Conservation (phyloP, 306 rosid genomes). For the Benincasa hispida region DNA sequence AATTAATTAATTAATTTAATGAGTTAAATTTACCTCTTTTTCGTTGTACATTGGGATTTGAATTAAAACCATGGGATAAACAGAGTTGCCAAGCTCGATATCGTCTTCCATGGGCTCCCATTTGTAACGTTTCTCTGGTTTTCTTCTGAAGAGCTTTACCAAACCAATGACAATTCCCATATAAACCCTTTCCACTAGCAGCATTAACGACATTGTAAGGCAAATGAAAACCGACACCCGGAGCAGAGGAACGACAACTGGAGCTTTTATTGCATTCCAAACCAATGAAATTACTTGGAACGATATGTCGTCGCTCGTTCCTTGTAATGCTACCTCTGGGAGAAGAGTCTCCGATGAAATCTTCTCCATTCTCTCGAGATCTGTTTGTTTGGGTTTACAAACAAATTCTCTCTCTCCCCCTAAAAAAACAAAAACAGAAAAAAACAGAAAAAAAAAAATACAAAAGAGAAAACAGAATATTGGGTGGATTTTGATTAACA, state of each 20-base stretch:
- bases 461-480: background rate
- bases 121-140: constrained; percentile 9
- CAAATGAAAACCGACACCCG: background rate
- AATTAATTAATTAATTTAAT: too few species aligned
- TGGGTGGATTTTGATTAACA: background rate
- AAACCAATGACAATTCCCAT: constrained; percentile 1
- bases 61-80: constrained; percentile 9
- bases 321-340: background rate
- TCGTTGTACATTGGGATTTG: constrained; percentile 15
- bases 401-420: too few species aligned
- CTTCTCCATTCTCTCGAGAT: background rate
- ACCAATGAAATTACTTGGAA: background rate
- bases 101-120: constrained; percentile 13
- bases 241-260: background rate
- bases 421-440: too few species aligned
- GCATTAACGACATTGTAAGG: constrained; percentile 6
- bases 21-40: constrained; percentile 9
- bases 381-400: too few species aligned
- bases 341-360: background rate
- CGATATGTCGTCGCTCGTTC: background rate
- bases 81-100: constrained; percentile 12
- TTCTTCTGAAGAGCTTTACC: background rate
- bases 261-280: background rate
- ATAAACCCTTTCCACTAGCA: constrained; percentile 7
- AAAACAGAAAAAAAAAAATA: too few species aligned